Evolutionary conservation across 1,139 yeast genomes (phyloP).

Genomic region (Saccharomyces hybrid): DNA sequence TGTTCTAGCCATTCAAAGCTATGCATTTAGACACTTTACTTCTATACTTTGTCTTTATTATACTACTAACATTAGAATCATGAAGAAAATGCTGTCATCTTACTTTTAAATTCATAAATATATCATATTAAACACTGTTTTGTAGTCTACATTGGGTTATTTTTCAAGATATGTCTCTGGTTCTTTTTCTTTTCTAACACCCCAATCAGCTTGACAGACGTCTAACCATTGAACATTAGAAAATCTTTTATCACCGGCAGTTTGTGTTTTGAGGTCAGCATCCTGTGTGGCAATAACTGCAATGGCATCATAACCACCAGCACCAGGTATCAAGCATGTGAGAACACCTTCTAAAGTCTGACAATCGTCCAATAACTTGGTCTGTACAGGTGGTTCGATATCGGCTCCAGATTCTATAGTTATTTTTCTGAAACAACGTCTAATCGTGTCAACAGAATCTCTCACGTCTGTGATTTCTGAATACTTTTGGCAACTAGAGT

Average conservation of each 20-base stretch:
- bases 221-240: constrained; percentile 54
- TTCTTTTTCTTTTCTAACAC: constrained; percentile 34
- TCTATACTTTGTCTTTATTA: not conserved
- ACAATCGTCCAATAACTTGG: constrained; percentile 59
- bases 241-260: constrained; percentile 32
- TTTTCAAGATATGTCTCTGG: constrained; percentile 7
- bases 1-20: not conserved
- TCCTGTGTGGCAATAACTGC: constrained; percentile 54
- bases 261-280: constrained; percentile 35
- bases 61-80: not conserved
- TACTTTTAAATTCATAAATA: not conserved
- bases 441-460: constrained; percentile 40
- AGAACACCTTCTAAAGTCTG: constrained; percentile 57
- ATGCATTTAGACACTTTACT: not conserved
- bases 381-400: constrained; percentile 77
- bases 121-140: not conserved
- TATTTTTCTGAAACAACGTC: constrained; percentile 49
- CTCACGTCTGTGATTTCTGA: constrained; percentile 26
- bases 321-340: constrained; percentile 97
- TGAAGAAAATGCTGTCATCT: not conserved
- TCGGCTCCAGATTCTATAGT: constrained; percentile 68
- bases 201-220: constrained; percentile 50
- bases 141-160: not conserved
- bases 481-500: constrained; percentile 8
- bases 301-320: constrained; percentile 95